Base-by-base conservation (phyloP, 1,284 basidiomycete genomes). In the Lentinula novae-zelandiae region DNA sequence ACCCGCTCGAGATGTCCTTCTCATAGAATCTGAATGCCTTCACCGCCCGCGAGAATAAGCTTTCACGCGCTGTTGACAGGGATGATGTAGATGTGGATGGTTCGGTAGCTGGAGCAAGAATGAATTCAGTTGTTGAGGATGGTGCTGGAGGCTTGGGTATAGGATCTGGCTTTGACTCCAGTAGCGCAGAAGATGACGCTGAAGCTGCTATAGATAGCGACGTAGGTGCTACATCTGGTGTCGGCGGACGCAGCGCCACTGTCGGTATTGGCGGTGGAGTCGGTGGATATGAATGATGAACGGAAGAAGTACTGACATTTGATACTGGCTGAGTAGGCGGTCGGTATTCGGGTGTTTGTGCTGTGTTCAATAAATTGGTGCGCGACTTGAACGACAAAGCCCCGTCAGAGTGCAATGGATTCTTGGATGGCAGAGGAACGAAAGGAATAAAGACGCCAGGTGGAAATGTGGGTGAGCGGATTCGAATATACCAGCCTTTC, bases 401-500 rank as follows among this genome's bases (percentile, higher is more conserved):
- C 1, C 82, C 85, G 9, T 88, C 87, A 2, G 76, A 71, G 63
- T 86, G 79, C 65, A 85, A 80, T 0, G 82, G 81, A 0, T 84
- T 83, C 12, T 75, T 74, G 38, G 74, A 72, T 0, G 85, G 77
- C 0, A 89, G 75, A 5, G 89, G 86, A 6, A 78, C 73, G 17
- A 92, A 73, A 1, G 86, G 79, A 44, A 92, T 89, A 68, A 81
- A 87, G 15, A 82, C 77, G 4, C 82, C 84, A 15, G 82, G 81
- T 1, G 86, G 85, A 63, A 89, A 89, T 5, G 76, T 69, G 0
- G 89, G 89, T 0, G 87, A 76, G 20, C 86, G 81, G 20, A 92
- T 74, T 53, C 86, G 86, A 63, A 92, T 84, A 70, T 92, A 92
- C 90, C 90, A 92, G 27, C 90, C 90, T 39, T 87, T 82, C 64